These are phyloP conservation scores for Sugiyamaella grinbergsii DNA, from an alignment of 1,139 yeast genomes.

Conservation along the genomic window DNA sequence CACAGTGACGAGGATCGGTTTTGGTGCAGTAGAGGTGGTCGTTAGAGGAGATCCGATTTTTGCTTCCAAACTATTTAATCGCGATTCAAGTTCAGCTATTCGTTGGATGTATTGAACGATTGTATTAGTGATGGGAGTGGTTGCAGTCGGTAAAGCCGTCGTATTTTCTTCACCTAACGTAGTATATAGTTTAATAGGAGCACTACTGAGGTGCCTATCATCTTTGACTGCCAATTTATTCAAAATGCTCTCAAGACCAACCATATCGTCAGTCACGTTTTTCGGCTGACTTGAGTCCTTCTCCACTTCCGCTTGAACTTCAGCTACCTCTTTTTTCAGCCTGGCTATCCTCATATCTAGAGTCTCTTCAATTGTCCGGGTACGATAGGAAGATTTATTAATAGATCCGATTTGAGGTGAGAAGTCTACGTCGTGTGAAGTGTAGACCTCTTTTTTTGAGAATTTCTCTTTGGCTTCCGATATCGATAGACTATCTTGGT, in stretches of 20 bases:
- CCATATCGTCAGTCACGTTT: constrained; percentile 17
- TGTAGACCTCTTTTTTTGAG: constrained; percentile 27
- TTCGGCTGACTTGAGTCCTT: constrained; percentile 23
- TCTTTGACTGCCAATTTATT: background rate
- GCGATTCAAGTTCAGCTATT: constrained; percentile 26
- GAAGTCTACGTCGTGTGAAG: constrained; percentile 22
- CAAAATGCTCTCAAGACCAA: constrained; percentile 2
- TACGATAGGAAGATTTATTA: constrained; percentile 19
- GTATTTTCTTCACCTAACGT: background rate
- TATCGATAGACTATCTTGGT: constrained; percentile 8
- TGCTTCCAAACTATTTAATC: constrained; percentile 26
- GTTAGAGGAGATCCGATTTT: constrained; percentile 18
- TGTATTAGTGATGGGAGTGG: background rate
- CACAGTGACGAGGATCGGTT: constrained; percentile 22
- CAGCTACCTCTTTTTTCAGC: constrained; percentile 51
- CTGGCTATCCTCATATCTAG: constrained; percentile 50
- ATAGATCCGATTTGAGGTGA: constrained; percentile 12
- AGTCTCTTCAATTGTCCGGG: constrained; percentile 21
- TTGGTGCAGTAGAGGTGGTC: background rate
- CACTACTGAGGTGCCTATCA: background rate
- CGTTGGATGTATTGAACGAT: constrained; percentile 15
- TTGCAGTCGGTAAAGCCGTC: background rate
- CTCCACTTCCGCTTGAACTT: constrained; percentile 36
- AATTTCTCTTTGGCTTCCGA: constrained; percentile 23
- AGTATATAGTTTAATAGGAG: background rate